Percentiles rank a stretch among this genome's conserved stretches.
Evolutionary conservation across 2,329 filamentous ascomycete genomes (phyloP).

Genomic region (Aschersonia sp.): DNA sequence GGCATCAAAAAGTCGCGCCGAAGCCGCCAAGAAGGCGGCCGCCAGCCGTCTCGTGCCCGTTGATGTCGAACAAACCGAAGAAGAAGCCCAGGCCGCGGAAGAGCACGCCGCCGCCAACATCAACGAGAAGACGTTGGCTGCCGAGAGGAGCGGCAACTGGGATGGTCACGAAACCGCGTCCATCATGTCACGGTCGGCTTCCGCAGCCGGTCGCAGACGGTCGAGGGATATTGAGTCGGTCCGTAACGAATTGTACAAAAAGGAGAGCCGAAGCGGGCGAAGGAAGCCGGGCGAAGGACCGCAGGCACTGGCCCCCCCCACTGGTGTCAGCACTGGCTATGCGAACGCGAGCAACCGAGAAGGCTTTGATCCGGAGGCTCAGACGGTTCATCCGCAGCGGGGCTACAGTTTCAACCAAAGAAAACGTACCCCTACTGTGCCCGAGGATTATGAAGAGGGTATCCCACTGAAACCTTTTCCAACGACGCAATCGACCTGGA

Average conservation of each 20-base stretch:
- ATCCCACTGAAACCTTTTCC: conserved; percentile 7
- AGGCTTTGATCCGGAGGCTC: conserved; percentile 29
- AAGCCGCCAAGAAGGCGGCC: conserved; percentile 45
- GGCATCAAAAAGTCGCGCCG: conserved; percentile 48
- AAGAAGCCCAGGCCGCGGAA: conserved; percentile 21
- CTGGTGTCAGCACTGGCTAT: conserved; percentile 11
- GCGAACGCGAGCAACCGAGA: conserved; percentile 17
- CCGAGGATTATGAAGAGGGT: conserved; percentile 7
- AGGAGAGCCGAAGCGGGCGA: conserved; percentile 32
- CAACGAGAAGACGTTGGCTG: conserved; percentile 21
- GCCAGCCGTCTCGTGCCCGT: conserved; percentile 49
- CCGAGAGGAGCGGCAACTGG: conserved; percentile 11
- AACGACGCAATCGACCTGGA: conserved; percentile 3
- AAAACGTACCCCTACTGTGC: neutral
- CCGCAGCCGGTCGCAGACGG: conserved; percentile 18
- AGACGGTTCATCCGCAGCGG: conserved; percentile 17
- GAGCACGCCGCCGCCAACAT: conserved; percentile 29
- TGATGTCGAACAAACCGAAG: conserved; percentile 12
- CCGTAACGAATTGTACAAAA: conserved; percentile 21
- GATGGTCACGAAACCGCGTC: conserved; percentile 7
- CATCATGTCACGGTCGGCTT: conserved; percentile 10
- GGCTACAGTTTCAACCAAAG: conserved; percentile 16
- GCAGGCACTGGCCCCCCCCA: conserved; percentile 17
- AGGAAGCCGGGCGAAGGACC: conserved; percentile 33
- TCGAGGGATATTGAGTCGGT: conserved; percentile 23